A percentile compares a stretch with the other conserved stretches of the same genome.
phyloP scores from a whole-genome alignment of 768 basidiomycete genomes.

The Filobasidium floriforme region DNA sequence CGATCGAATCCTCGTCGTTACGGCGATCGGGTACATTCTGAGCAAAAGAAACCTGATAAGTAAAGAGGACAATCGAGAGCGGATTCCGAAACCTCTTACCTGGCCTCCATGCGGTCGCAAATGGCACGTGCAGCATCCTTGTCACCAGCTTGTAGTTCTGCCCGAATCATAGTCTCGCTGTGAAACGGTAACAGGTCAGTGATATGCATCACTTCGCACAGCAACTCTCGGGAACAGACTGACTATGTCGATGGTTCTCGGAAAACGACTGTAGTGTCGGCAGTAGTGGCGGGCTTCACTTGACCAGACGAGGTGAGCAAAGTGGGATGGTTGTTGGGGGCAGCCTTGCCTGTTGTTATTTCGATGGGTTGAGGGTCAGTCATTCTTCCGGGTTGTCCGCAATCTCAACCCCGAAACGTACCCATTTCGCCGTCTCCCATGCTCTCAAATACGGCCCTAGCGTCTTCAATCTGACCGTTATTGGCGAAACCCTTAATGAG shows the following conservation, averaged over 20 bases:
- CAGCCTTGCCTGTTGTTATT: slow-evolving; percentile 60
- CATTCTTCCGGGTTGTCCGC: too few species aligned
- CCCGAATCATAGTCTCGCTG: slow-evolving; percentile 91
- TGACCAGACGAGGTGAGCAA: slow-evolving; percentile 51
- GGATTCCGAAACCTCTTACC: slow-evolving; percentile 49
- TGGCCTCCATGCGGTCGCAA: slow-evolving; percentile 62
- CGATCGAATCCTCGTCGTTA: slow-evolving; percentile 34
- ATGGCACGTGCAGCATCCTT: slow-evolving; percentile 62
- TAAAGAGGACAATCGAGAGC: too few species aligned
- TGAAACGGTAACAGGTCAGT: slow-evolving; percentile 47
- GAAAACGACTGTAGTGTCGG: slow-evolving; percentile 58
- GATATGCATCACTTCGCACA: slow-evolving; percentile 4
- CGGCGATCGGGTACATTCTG: slow-evolving; percentile 40
- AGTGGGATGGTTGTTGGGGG: slow-evolving; percentile 75
- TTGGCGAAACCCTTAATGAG: slow-evolving; percentile 69
- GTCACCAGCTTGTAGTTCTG: slow-evolving; percentile 73
- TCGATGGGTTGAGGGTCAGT: background rate
- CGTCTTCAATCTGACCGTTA: slow-evolving; percentile 60
- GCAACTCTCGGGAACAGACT: slow-evolving; percentile 2
- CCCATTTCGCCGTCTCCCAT: slow-evolving; percentile 67
- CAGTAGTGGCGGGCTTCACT: slow-evolving; percentile 33
- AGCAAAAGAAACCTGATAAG: background rate
- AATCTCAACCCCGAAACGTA: background rate
- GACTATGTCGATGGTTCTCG: slow-evolving; percentile 59
- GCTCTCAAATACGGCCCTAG: slow-evolving; percentile 69